phyloP scores from a whole-genome alignment of 2,329 filamentous ascomycete species.

The Colletotrichum sp. region DNA sequence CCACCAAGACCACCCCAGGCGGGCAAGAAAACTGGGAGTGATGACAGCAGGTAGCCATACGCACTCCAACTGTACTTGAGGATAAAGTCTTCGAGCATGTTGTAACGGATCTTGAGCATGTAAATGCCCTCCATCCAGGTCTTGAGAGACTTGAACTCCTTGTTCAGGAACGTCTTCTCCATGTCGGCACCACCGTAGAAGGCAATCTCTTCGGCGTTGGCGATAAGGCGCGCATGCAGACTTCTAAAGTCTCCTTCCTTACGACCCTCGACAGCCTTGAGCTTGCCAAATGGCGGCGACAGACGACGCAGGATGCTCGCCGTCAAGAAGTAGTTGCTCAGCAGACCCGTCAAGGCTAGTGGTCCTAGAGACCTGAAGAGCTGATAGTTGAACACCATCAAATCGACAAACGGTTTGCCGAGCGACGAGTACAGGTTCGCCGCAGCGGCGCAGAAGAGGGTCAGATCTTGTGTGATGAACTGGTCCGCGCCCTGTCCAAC shows the following conservation, averaged over 20 bases:
- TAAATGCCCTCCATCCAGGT: slow-evolving; percentile 99
- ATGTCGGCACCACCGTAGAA: slow-evolving; percentile 97
- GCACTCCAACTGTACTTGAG: slow-evolving; percentile 99
- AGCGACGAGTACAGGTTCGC: slow-evolving; percentile 94
- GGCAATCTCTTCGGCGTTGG: slow-evolving; percentile 96
- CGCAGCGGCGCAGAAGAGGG: slow-evolving; percentile 90
- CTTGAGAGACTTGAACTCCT: slow-evolving; percentile 90
- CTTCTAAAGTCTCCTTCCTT: slow-evolving; percentile 95
- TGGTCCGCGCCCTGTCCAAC: slow-evolving; percentile 93
- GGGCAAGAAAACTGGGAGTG: slow-evolving; percentile 90
- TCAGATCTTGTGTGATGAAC: slow-evolving; percentile 96
- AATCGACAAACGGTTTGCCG: slow-evolving; percentile 96
- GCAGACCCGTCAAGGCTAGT: slow-evolving; percentile 81
- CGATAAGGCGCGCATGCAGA: slow-evolving; percentile 88
- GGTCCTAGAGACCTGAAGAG: slow-evolving; percentile 91
- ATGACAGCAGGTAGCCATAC: slow-evolving; percentile 93
- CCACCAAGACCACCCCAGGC: slow-evolving; percentile 89
- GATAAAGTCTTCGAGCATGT: slow-evolving; percentile 98
- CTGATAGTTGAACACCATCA: slow-evolving; percentile 98
- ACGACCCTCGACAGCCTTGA: slow-evolving; percentile 94
- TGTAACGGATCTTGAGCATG: slow-evolving; percentile 96
- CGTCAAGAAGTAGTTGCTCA: slow-evolving; percentile 94
- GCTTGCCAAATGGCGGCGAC: slow-evolving; percentile 94
- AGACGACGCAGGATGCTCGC: slow-evolving; percentile 86
- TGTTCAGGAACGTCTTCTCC: slow-evolving; percentile 90